Conservation (phyloP, 2,329 filamentous ascomycete species). For the Colletotrichum nymphaeae region DNA sequence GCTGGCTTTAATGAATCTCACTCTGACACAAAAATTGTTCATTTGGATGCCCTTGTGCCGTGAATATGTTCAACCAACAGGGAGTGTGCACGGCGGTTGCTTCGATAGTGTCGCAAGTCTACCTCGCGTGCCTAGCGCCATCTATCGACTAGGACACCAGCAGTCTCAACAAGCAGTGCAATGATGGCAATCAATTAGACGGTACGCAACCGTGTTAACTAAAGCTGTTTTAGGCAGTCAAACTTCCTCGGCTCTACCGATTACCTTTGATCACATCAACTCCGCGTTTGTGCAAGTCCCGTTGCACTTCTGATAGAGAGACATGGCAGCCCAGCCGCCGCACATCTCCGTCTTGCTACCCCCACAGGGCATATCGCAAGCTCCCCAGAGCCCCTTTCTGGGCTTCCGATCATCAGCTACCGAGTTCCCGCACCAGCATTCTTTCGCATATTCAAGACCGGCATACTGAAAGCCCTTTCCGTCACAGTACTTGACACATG, state of each 20-base stretch:
- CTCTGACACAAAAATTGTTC: neutral
- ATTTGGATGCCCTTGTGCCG: neutral
- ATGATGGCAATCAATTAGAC: neutral
- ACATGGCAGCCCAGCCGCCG: constrained; percentile 44
- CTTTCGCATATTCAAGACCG: constrained; percentile 51
- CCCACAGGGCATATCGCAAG: constrained; percentile 46
- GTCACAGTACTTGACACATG: constrained; percentile 46
- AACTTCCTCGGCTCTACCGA: neutral
- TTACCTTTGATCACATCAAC: constrained; percentile 19
- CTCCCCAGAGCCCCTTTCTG: constrained; percentile 53
- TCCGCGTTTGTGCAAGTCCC: constrained; percentile 42
- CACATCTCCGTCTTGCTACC: constrained; percentile 32
- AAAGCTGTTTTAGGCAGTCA: neutral
- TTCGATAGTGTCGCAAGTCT: neutral
- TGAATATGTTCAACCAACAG: neutral
- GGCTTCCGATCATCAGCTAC: constrained; percentile 42
- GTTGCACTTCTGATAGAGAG: constrained; percentile 49
- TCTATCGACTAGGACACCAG: neutral
- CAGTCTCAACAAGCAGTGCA: neutral
- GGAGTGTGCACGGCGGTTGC: neutral
- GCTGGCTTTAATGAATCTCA: constrained; percentile 22
- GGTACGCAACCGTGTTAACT: neutral
- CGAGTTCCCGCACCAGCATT: constrained; percentile 52
- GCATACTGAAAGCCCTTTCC: constrained; percentile 44
- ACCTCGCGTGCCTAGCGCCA: no score